A percentile compares a stretch with the other conserved stretches of the same genome.
Conservation (phyloP, 306 rosid species). For the Ormosia emarginata region DNA sequence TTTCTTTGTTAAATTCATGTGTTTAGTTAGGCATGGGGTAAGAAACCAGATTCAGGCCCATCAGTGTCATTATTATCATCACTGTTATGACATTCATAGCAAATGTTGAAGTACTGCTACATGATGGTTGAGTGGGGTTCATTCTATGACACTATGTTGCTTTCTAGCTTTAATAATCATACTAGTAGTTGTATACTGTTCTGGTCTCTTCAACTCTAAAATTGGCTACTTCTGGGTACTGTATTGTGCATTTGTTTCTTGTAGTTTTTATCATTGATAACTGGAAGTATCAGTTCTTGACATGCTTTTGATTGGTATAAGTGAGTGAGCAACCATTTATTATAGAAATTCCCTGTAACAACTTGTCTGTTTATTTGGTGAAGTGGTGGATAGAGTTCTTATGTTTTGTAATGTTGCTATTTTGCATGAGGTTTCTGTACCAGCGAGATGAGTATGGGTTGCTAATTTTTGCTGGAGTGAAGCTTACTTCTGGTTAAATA, state of each 20-base stretch:
- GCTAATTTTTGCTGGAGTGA: not conserved
- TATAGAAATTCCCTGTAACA: not conserved
- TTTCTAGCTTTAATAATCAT: not conserved
- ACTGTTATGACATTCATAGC: not conserved
- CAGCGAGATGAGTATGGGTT: not conserved
- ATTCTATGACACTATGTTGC: not conserved
- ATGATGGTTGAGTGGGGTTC: not conserved
- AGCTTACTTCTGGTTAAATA: not conserved
- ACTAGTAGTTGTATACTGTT: not conserved
- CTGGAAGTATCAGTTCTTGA: constrained; percentile 6
- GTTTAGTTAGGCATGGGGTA: not conserved
- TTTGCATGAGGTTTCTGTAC: constrained; percentile 9
- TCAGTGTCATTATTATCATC: not conserved
- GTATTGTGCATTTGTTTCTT: not conserved
- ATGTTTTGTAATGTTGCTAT: not conserved
- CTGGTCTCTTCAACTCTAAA: not conserved
- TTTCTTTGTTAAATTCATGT: not conserved
- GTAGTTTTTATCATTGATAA: not conserved
- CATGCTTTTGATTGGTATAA: not conserved
- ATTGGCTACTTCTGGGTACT: not conserved
- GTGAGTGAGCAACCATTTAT: not conserved
- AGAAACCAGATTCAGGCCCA: not conserved
- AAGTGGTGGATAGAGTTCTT: not conserved
- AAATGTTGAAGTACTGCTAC: not conserved
- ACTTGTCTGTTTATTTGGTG: constrained; percentile 2